Conservation (phyloP, 208 protist genomes). For the Crithidia expoeki region DNA sequence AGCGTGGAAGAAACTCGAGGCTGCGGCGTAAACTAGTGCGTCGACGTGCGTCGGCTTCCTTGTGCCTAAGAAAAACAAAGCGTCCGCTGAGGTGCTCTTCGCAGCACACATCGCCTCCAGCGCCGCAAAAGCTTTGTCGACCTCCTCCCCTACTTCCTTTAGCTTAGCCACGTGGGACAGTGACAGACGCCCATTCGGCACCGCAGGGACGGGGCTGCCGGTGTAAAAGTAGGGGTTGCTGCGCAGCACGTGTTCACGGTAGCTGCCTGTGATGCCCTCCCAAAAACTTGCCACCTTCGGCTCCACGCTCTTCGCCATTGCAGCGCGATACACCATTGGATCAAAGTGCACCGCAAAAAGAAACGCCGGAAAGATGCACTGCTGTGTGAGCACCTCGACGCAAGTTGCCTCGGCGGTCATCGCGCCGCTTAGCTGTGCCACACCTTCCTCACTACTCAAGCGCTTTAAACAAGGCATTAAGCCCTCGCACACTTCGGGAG, state of each 20-base stretch:
- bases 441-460: conserved; percentile 36
- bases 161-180: conserved; percentile 40
- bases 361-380: conserved; percentile 80
- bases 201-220: conserved; percentile 8
- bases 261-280: conserved; percentile 63
- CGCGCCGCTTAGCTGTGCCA: conserved; percentile 39
- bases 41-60: conserved; percentile 56
- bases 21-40: conserved; percentile 75
- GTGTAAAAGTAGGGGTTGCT: conserved; percentile 50
- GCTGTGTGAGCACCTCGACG: conserved; percentile 48
- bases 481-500: conserved; percentile 33
- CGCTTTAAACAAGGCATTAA: conserved; percentile 47
- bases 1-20: conserved; percentile 76
- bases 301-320: conserved; percentile 55
- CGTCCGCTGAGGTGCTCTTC: conserved; percentile 27
- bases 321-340: conserved; percentile 41
- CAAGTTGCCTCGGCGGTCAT: conserved; percentile 41
- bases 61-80: conserved; percentile 78
- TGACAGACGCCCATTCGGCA: conserved; percentile 27
- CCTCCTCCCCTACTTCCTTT: conserved; percentile 50
- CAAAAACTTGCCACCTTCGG: conserved; percentile 65
- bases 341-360: conserved; percentile 74
- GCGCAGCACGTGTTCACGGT: conserved; percentile 49
- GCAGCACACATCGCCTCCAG: conserved; percentile 56
- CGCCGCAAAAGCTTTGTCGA: conserved; percentile 45